These are phyloP conservation scores for Suillus brevipes DNA, from an alignment of 768 basidiomycete genomes.

Conservation along the genomic window DNA sequence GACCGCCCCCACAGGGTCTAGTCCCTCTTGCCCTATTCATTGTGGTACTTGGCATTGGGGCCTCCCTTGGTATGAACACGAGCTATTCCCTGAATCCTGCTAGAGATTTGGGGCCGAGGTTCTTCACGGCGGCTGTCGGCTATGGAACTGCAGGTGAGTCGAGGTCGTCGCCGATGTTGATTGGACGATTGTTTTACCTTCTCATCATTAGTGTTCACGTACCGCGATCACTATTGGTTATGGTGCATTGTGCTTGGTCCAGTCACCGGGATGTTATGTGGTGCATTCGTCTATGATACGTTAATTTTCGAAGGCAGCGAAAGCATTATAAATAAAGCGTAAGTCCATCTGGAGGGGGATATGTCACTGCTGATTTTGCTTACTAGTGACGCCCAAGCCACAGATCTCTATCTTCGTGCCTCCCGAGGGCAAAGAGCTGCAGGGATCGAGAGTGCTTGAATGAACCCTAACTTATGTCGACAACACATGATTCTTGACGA, in stretches of 20 bases:
- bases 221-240: slow-evolving; percentile 65
- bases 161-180: neutral
- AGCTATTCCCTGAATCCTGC: slow-evolving; percentile 70
- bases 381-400: slow-evolving; percentile 1
- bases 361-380: slow-evolving; percentile 1
- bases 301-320: slow-evolving; percentile 59
- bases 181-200: neutral
- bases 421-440: neutral
- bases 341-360: slow-evolving; percentile 8
- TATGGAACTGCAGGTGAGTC: slow-evolving; percentile 52
- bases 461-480: neutral
- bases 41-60: slow-evolving; percentile 57
- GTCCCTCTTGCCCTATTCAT: slow-evolving; percentile 58
- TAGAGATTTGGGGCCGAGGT: slow-evolving; percentile 68
- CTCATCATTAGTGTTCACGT: slow-evolving; percentile 21
- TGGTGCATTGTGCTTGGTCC: slow-evolving; percentile 67
- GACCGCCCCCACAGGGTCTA: slow-evolving; percentile 48
- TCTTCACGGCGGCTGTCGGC: slow-evolving; percentile 73
- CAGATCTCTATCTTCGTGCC: neutral
- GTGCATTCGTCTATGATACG: slow-evolving; percentile 56
- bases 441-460: slow-evolving; percentile 6
- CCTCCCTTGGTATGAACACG: slow-evolving; percentile 63
- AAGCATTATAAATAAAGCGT: slow-evolving; percentile 56
- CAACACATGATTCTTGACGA: neutral
- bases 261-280: slow-evolving; percentile 57